These are phyloP conservation scores for Hysterangium stoloniferum DNA, from an alignment of 768 basidiomycete genomes.

Conservation along the genomic window DNA sequence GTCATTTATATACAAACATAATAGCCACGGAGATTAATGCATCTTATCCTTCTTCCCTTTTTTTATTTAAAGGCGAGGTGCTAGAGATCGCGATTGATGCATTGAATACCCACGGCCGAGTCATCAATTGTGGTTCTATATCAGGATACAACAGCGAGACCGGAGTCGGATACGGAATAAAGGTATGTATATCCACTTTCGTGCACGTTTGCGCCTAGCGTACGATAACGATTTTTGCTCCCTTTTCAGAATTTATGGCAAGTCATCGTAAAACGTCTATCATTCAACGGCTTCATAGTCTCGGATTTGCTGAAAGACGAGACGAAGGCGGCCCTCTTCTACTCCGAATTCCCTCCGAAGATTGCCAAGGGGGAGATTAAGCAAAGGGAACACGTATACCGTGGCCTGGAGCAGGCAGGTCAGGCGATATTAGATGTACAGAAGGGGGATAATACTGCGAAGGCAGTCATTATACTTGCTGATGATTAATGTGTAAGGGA, in stretches of 20 bases:
- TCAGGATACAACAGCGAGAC: conserved; percentile 22
- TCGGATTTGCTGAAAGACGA: neutral
- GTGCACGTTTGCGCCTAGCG: conserved; percentile 29
- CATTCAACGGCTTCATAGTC: neutral
- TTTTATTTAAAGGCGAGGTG: conserved; percentile 32
- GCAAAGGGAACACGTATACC: conserved; percentile 36
- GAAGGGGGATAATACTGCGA: conserved; percentile 29
- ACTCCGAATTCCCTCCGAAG: conserved; percentile 29
- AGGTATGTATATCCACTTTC: conserved; percentile 30
- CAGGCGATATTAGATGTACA: conserved; percentile 31
- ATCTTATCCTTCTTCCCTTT: neutral
- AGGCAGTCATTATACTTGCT: conserved; percentile 24
- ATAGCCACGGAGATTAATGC: too few relatives aligned
- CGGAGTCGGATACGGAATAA: conserved; percentile 14
- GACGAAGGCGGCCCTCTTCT: conserved; percentile 35
- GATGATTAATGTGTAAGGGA: too few relatives aligned
- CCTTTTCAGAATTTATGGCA: conserved; percentile 10
- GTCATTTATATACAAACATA: neutral
- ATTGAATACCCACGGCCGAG: conserved; percentile 37
- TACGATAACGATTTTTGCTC: conserved; percentile 37
- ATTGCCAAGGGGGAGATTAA: conserved; percentile 41
- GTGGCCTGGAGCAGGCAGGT: conserved; percentile 35
- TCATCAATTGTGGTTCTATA: conserved; percentile 35
- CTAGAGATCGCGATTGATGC: conserved; percentile 47
- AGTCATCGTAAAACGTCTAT: neutral